Evolutionary conservation across 371 early-diverging fungal species (phyloP), one percentile per base, ranked within the genome.

Genomic region (Nosema muscidifuracis): DNA sequence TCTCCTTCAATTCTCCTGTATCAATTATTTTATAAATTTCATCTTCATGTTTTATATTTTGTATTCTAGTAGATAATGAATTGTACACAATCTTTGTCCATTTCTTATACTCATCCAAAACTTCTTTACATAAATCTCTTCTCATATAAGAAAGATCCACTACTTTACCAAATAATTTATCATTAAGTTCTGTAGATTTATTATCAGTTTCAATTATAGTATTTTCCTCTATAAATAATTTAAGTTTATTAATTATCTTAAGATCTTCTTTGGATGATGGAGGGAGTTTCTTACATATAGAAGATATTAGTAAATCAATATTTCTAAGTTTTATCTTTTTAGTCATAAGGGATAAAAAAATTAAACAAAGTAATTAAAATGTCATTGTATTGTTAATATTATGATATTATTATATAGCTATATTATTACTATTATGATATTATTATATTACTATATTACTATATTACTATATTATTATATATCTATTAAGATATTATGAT

Each of bases 191-290:
- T n/a, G 67, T 53, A 13, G 33, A 28, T 31, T 40, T 51, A 28
- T 24, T 53, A 6, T 55, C 31, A 0, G 36, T 30, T 6, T 55
- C 31, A 0, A 58, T 34, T 16, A 26, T 28, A 26, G 30, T 28
- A 57, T 67, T 56, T 22, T 67, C 56, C 10, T 67, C 67, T 18
- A 67, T 57, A 2, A 57, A 24, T 20, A 56, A 16, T 57, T 56
- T 67, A 20, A 67, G 31, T 20, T 30, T 15, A 43, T 67, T 67
- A 0, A 67, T 24, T 1, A 57, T 18, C 30, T 38, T 67, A 3
- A 56, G 42, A 33, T 67, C 67, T 15, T 67, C 67, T 55, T 67
- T 67, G 0, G 55, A 43, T 12, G 42, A 38, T 26, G 67, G 67
- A 7, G 67, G 67, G 10, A 43, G 57, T 31, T 40, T 16, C 7